Conservation (phyloP, 2,329 filamentous ascomycete species). For the Diplodia sapinea region DNA sequence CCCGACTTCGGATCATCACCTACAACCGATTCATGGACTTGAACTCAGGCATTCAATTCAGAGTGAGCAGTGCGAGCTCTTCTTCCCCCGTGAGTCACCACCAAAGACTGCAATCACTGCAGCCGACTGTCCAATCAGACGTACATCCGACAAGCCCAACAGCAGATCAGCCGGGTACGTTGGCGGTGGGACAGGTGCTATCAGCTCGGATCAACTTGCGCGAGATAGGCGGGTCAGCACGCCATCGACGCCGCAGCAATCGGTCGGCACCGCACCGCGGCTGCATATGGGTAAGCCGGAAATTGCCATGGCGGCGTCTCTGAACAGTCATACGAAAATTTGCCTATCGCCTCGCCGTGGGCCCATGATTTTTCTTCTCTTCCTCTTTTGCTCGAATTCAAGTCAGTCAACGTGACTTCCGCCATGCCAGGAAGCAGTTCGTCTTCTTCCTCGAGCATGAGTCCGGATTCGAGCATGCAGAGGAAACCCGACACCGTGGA, state of each 20-base stretch:
- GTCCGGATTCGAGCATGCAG: background rate
- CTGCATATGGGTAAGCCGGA: background rate
- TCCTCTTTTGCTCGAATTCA: too few species aligned
- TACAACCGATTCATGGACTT: too few species aligned
- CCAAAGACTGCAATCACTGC: too few species aligned
- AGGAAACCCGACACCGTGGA: background rate
- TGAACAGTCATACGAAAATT: background rate
- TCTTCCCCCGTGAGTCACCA: too few species aligned
- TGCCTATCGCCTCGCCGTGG: background rate
- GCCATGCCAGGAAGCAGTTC: background rate
- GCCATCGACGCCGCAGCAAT: conserved; percentile 15
- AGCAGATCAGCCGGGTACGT: background rate
- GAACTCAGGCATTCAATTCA: too few species aligned
- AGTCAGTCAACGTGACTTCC: background rate
- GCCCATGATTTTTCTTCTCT: too few species aligned
- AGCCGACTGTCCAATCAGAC: too few species aligned
- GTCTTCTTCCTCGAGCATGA: background rate
- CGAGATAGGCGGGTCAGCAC: conserved; percentile 4
- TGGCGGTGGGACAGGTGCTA: background rate
- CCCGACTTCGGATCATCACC: too few species aligned
- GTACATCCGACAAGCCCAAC: too few species aligned
- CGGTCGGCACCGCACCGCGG: background rate
- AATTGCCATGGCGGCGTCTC: background rate
- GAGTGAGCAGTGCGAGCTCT: too few species aligned
- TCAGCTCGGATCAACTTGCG: background rate